Evolutionary conservation across 495 filamentous ascomycete species (phyloP), one percentile per base, ranked within the genome.

Genomic region (Darksidea phi): DNA sequence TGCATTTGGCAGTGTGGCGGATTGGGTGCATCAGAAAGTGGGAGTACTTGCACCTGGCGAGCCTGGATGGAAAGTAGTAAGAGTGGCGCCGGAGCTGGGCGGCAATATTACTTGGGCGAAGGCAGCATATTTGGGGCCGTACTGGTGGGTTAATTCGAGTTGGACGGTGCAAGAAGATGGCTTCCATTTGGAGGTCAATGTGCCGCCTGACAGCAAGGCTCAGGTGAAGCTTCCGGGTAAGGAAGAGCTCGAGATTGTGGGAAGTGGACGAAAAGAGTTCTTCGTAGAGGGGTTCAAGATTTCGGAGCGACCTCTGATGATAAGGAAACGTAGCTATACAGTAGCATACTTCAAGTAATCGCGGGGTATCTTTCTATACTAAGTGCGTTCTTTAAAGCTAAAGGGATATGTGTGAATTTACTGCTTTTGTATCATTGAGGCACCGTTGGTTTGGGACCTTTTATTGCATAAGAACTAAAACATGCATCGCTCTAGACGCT

Each of bases 1-100:
- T 53, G 77, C 78, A 0, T 67, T 81, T 24, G 79, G 79, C 3
- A 68, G 73, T 1, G 73, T 81, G 21, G 64, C 64, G 17, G 54
- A 63, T 26, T 67, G 64, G 64, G 25, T 67, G 43, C 54, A 67
- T 46, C 38, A 43, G 42, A 49, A 43, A 10, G 37, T 65, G 8
- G 56, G 62, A 1, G 62, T 55, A 6, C 34, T 65, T 28, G 48
- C 55, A 10, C 48, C 42, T 1, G 56, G 8, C 15, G 54, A 52
- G n/a, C 54, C 61, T 3, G 61, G 61, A 1, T 58, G 61, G 54
- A 57, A 58, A 25, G n/a, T 12, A 1, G 32, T 59, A 1, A 25
- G 17, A 13, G 62, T 65, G 8, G 54, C 36, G n/a, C 55, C 56
- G 5, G 41, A 49, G 38, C 62, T 55, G 4, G 56, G 62, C 1